Evolutionary conservation across 2,329 filamentous ascomycete species (phyloP).

Genomic region (Clonostachys rosea): DNA sequence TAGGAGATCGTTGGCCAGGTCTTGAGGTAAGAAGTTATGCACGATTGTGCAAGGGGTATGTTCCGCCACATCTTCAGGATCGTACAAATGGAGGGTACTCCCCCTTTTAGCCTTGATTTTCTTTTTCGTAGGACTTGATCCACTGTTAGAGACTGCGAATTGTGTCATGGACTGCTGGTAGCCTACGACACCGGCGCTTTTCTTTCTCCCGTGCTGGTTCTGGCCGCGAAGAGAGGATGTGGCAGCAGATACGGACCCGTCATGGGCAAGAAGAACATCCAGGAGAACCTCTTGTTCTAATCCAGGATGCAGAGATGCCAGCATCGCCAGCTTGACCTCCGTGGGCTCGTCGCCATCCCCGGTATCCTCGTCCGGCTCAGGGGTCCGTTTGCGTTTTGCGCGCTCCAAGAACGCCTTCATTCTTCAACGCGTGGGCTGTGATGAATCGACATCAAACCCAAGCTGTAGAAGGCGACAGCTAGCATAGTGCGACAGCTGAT

Average conservation of each 20-base stretch:
- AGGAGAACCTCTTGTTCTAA: constrained; percentile 64
- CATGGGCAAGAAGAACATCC: constrained; percentile 71
- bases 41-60: constrained; percentile 90
- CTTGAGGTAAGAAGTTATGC: constrained; percentile 76
- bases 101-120: constrained; percentile 68
- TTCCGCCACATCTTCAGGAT: constrained; percentile 72
- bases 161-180: constrained; percentile 60
- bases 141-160: constrained; percentile 29
- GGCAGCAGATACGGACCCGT: constrained; percentile 70
- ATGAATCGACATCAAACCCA: background rate
- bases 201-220: constrained; percentile 1
- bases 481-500: no score
- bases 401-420: constrained; percentile 57
- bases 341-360: constrained; percentile 68
- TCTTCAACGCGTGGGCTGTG: constrained; percentile 1
- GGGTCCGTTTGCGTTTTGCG: constrained; percentile 42
- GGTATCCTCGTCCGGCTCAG: constrained; percentile 10
- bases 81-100: constrained; percentile 77
- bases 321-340: constrained; percentile 80
- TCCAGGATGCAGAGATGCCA: constrained; percentile 71
- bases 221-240: constrained; percentile 42
- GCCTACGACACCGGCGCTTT: constrained; percentile 29
- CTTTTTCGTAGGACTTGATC: constrained; percentile 28
- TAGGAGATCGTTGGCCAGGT: constrained; percentile 70
- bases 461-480: background rate